Evolutionary conservation across 176 grass and related monocot species (phyloP), one percentile per base, ranked within the genome.

Genomic region (Eragrostis curvula): DNA sequence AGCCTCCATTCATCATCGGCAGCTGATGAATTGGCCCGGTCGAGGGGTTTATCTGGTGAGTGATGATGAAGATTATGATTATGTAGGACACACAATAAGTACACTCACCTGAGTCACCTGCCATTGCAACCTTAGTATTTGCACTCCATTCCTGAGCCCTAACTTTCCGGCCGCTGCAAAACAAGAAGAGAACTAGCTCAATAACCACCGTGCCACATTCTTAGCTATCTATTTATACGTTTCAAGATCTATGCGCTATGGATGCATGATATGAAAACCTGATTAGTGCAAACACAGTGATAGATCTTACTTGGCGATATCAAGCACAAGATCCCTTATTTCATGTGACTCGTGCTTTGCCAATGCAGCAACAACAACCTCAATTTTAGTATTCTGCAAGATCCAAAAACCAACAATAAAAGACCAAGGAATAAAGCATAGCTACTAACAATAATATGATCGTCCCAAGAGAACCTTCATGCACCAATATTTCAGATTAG

Each of bases 371-470:
- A 94, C 86, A 29, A 60, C 80, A 73, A 61, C 47, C 11, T 75
- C 71, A 74, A 94, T 89, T 60, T 82, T 59, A 29, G 92, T 91
- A 27, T 42, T 69, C 92, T 94, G 79, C 27, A 64, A 90, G 43
- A 53, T 3, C 43, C 27, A 40, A 76, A 80, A 79, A 73, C 48
- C 53, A 51, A 3, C 44, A 40, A 21, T 43, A 62, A 62, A 39
- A 86, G 21, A 65, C 32, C 11, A 32, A 8, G 13, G 66, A 70
- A 28, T 57, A 55, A 71, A 85, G 40, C 21, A 64, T 46, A 48
- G 15, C 9, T 18, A 8, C 12, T 9, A 36, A 70, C 5, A 68
- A 65, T 20, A 49, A 6, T 28, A n/a, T 3, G 4, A 36, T 36
- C 32, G 9, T 10, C 55, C 55, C 55, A 57, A 58, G 5, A 21